These are phyloP conservation scores for Solanum appendiculatum DNA, from an alignment of 257 asterid species.

Conservation along the genomic window DNA sequence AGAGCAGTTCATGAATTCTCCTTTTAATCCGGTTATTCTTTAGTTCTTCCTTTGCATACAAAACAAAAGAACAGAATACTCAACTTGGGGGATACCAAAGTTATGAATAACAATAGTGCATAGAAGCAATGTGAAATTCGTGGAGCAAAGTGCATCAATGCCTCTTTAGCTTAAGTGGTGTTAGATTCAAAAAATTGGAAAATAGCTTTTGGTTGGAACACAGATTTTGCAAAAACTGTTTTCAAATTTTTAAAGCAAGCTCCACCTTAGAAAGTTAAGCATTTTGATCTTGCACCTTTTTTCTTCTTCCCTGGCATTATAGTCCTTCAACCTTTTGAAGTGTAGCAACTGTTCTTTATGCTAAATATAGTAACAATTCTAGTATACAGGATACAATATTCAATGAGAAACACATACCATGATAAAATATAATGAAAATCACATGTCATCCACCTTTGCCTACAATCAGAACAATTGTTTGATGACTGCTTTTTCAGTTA, in stretches of 20 bases:
- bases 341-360: background rate
- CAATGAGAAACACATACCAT: background rate
- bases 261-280: background rate
- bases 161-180: background rate
- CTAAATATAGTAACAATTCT: background rate
- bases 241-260: background rate
- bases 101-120: background rate
- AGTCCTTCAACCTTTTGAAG: background rate
- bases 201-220: background rate
- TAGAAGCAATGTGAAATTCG: background rate
- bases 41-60: conserved; percentile 55
- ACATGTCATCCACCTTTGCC: background rate
- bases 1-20: conserved; percentile 79
- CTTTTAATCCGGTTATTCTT: conserved; percentile 74
- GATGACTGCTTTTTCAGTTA: background rate
- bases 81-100: background rate
- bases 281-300: background rate
- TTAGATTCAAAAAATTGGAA: background rate
- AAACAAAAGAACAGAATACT: background rate
- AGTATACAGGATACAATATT: background rate
- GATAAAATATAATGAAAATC: background rate
- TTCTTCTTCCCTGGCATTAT: background rate
- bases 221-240: background rate
- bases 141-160: background rate
- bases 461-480: background rate